Percentiles rank a stretch among this genome's conserved stretches.
phyloP scores from a whole-genome alignment of 345 rosid genomes.

The Brassica incana region DNA sequence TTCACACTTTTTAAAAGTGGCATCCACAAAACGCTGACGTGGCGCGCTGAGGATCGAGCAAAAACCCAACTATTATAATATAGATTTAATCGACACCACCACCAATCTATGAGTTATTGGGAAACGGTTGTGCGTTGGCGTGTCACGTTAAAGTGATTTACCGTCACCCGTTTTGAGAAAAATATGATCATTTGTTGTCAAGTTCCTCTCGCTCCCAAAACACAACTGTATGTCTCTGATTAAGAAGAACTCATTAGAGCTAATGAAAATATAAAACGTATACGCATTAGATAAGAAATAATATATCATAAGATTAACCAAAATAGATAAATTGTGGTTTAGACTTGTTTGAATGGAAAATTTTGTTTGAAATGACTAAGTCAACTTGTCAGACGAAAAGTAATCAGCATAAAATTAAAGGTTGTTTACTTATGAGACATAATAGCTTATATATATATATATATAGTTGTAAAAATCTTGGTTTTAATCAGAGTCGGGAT shows the following conservation, averaged over 20 bases:
- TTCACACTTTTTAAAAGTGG: too few relatives aligned
- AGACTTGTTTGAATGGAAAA: not conserved
- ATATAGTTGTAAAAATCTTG: not conserved
- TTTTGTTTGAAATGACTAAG: slow-evolving; percentile 23
- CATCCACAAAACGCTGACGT: too few relatives aligned
- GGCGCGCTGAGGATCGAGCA: too few relatives aligned
- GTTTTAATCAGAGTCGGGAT: not conserved
- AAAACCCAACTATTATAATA: too few relatives aligned
- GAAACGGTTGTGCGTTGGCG: slow-evolving; percentile 28
- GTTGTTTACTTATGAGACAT: not conserved
- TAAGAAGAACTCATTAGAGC: not conserved
- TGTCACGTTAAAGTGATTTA: slow-evolving; percentile 21
- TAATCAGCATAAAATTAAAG: not conserved
- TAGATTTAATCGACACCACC: not conserved
- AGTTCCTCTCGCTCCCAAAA: not conserved
- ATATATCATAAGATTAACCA: not conserved
- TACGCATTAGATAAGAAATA: not conserved
- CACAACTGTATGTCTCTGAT: not conserved
- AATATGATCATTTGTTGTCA: not conserved
- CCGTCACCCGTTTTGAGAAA: slow-evolving; percentile 1
- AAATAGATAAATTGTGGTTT: not conserved
- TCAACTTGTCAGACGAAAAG: slow-evolving; percentile 16
- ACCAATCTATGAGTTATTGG: not conserved
- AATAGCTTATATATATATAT: too few relatives aligned
- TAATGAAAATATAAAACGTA: not conserved